Evolutionary conservation across 2,329 filamentous ascomycete species (phyloP), one percentile per base, ranked within the genome.

Genomic region (Stagonosporopsis vannaccii): DNA sequence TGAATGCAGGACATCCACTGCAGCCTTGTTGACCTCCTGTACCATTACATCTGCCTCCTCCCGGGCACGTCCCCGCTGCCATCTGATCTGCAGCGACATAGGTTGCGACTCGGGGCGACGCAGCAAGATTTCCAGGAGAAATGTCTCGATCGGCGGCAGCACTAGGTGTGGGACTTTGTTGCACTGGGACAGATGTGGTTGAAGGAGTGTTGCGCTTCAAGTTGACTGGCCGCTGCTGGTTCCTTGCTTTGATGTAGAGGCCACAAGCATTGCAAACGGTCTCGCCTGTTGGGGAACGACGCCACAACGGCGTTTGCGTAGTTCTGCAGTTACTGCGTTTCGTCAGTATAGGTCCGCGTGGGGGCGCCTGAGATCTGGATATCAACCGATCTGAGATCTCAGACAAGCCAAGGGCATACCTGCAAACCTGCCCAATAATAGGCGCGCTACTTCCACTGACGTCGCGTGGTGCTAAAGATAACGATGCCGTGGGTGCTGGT

Each of bases 221-320:
- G 68, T 92, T 97, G 6, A 92, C 95, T 13, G 95, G 95, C 46
- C 95, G 87, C 66, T 91, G 87, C 60, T 94, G 90, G 73, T 98
- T 98, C 64, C 95, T 87, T 9, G 94, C 93, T 76, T 98, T 98
- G 60, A 91, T 82, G 75, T 99, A 99, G 15, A 99, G 83, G 37
- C 95, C 95, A 72, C 95, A 99, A 6, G 95, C 95, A 78, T 99
- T 99, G 79, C 95, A 99, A 58, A 99, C 98, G 25, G 92, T 97
- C 51, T 92, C 90, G 26, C 95, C 95, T 68, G 93, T 88, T 0
- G 94, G 94, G 15, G 94, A 97, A 70, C 95, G 87, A 73, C 95
- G 87, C 95, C 95, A 99, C 33, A 99, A 79, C 22, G 95, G 95
- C 42, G 95, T 99, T 74, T 90, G 88, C 48, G 92, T 97, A 15